Base-by-base conservation (phyloP, 2,329 filamentous ascomycete genomes). In the Stenocarpella maydis region DNA sequence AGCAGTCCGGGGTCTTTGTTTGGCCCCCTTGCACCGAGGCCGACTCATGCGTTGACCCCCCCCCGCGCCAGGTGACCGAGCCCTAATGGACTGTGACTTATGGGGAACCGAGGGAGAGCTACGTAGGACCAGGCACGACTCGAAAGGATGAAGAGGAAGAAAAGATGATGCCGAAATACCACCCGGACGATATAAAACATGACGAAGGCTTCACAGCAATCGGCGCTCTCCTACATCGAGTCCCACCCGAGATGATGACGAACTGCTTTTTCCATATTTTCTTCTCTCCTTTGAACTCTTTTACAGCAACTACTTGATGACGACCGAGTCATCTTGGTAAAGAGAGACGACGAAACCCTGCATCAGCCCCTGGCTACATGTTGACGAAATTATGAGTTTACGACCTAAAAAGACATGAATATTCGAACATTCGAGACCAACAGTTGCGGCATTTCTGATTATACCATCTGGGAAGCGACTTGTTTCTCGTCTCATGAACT, bases 181-280 rank as follows among this genome's bases (percentile, higher is more conserved):
- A 55, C 50, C 72, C 72, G 73, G 72, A 68, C 74, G 71, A 74
- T 72, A 74, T 79, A 79, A 74, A 77, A 47, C 69, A 76, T 75
- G 75, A 72, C 69, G 70, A 74, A 75, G 73, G 78, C 78, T 80
- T 79, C 78, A 76, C 78, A 78, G 78, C 78, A 73, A 72, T 69
- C 73, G 43, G 43, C 34, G 64, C 71, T 74, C 76, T 77, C 76
- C 74, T 74, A 70, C 19, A 37, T 45, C 72, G 71, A 70, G 69
- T 17, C 68, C 43, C 69, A 73, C 69, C 67, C 37, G 19, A 52
- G 19, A 17, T 45, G 45, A 58, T 24, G 53, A 60, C 47, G 67
- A 43, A 52, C 49, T 41, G 34, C 31, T 39, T 15, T 58, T 50
- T 58, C 37, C 49, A 6, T 41, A 39, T 14, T 41, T 55, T 58